Percentiles rank a stretch among this genome's conserved stretches.
phyloP scores from a whole-genome alignment of 108 stramenopile species.

The Skeletonema grethae region DNA sequence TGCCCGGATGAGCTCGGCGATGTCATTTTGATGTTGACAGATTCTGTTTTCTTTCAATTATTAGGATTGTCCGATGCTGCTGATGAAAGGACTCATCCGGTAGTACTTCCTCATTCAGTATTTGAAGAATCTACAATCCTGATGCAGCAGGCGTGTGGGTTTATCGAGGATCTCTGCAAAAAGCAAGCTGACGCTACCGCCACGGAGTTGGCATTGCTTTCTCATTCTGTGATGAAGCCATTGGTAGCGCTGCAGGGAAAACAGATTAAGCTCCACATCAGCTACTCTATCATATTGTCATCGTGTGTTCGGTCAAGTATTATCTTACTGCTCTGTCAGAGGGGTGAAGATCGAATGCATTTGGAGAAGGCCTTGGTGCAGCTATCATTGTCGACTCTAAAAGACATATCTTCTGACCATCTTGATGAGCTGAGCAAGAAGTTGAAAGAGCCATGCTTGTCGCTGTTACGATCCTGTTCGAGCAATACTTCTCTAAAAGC shows the following conservation, averaged over 20 bases:
- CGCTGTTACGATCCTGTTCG: conserved; percentile 54
- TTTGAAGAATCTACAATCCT: conserved; percentile 8
- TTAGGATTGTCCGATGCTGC: conserved; percentile 12
- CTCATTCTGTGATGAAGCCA: conserved; percentile 46
- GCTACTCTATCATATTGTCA: conserved; percentile 14
- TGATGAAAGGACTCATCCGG: not conserved
- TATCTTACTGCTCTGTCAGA: conserved; percentile 21
- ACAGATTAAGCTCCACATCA: conserved; percentile 1
- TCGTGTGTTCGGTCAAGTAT: conserved; percentile 39
- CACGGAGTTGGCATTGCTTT: conserved; percentile 30
- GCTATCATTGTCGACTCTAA: conserved; percentile 37
- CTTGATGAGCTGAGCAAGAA: conserved; percentile 21
- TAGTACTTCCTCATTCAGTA: not conserved
- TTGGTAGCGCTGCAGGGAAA: conserved; percentile 51
- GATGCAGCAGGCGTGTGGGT: conserved; percentile 32
- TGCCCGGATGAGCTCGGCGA: conserved; percentile 14
- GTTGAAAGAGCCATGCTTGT: conserved; percentile 27
- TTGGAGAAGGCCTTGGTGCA: conserved; percentile 55
- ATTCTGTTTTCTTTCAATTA: conserved; percentile 12
- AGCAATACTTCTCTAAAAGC: conserved; percentile 38
- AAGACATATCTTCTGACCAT: not conserved
- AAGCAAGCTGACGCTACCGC: conserved; percentile 5
- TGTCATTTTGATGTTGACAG: conserved; percentile 27
- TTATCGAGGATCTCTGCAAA: conserved; percentile 41
- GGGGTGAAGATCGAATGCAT: conserved; percentile 10